phyloP scores from a whole-genome alignment of 2,329 filamentous ascomycete genomes.

The Emmonsia crescens region DNA sequence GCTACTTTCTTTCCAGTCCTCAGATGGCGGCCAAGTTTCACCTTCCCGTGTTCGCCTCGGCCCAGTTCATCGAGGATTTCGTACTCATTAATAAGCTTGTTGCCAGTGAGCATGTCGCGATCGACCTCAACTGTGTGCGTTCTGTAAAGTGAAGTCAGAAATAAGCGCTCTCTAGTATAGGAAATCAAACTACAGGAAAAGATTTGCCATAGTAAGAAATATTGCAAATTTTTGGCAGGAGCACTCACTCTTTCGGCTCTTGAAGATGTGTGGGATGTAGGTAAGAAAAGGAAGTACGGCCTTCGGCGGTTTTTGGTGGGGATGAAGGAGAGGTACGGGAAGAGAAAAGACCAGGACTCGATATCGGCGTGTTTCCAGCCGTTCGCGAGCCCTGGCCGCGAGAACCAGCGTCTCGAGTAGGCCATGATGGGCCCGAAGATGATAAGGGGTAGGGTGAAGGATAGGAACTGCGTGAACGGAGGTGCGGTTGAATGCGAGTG shows the following conservation, averaged over 20 bases:
- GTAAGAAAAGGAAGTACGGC: conserved; percentile 45
- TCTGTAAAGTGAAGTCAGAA: conserved; percentile 31
- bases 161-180: background rate
- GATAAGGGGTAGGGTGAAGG: conserved; percentile 25
- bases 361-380: conserved; percentile 37
- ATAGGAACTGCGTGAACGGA: conserved; percentile 35
- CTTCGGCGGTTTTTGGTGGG: conserved; percentile 26
- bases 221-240: background rate
- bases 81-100: conserved; percentile 96
- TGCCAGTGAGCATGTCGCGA: conserved; percentile 74
- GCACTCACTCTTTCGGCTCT: conserved; percentile 61
- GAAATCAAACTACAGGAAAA: conserved; percentile 2
- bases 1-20: conserved; percentile 70
- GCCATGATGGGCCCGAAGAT: conserved; percentile 15
- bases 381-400: conserved; percentile 28
- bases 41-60: conserved; percentile 91
- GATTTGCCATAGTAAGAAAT: background rate
- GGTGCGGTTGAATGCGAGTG: conserved; percentile 28
- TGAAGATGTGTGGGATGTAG: conserved; percentile 62
- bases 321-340: conserved; percentile 24
- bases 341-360: conserved; percentile 38
- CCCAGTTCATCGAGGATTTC: conserved; percentile 95
- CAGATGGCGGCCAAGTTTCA: conserved; percentile 81
- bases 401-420: conserved; percentile 13
- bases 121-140: conserved; percentile 89